Conservation (phyloP, 169 alveolate genomes). For the Plasmodium relictum region DNA sequence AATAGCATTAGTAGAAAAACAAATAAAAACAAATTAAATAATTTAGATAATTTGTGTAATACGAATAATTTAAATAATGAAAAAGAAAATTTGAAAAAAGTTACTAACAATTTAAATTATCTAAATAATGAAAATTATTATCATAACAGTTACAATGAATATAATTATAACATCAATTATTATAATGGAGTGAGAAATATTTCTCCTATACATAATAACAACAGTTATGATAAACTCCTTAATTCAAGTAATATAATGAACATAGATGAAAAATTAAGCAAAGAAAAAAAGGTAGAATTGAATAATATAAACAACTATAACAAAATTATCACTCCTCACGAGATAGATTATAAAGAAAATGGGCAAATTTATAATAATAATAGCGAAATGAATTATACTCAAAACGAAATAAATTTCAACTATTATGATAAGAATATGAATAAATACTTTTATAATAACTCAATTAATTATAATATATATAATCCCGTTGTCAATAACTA, state of each 20-base stretch:
- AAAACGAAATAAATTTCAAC: not conserved
- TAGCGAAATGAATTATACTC: conserved; percentile 1
- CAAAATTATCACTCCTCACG: not conserved
- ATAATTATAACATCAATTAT: not conserved
- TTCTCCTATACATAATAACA: not conserved
- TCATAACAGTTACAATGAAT: conserved; percentile 2
- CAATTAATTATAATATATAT: too few relatives aligned
- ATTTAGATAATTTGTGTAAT: not conserved
- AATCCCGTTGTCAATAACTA: too few relatives aligned
- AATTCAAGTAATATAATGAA: not conserved
- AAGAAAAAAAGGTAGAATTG: conserved; percentile 7
- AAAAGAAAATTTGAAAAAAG: too few relatives aligned
- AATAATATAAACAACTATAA: conserved; percentile 6
- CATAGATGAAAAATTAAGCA: conserved; percentile 10
- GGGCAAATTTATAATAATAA: not conserved
- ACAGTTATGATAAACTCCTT: too few relatives aligned
- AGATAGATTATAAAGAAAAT: not conserved
- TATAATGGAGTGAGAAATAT: not conserved
- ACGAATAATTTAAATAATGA: not conserved
- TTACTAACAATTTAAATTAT: not conserved
- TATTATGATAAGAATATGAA: not conserved
- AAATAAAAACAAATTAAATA: not conserved
- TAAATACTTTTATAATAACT: too few relatives aligned
- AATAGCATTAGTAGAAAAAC: conserved; percentile 3
- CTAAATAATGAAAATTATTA: conserved; percentile 5